Evolutionary conservation across 2,329 filamentous ascomycete species (phyloP).

Genomic region (Fusarium duplospermum): DNA sequence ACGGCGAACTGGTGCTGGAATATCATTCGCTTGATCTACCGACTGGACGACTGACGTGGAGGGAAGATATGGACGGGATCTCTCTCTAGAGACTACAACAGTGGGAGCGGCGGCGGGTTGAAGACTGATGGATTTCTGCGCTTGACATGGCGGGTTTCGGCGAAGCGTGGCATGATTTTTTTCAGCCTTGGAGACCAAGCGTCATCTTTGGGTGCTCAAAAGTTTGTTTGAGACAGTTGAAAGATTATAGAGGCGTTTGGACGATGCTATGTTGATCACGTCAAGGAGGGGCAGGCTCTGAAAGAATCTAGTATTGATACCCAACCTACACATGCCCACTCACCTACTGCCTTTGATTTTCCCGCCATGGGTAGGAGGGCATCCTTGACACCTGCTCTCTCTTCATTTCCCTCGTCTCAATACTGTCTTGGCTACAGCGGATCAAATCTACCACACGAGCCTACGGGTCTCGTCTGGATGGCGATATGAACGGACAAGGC

Average conservation of each 20-base stretch:
- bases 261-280: slow-evolving; percentile 32
- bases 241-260: slow-evolving; percentile 32
- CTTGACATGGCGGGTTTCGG: neutral
- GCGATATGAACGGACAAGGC: slow-evolving; percentile 49
- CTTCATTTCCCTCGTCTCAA: neutral
- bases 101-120: neutral
- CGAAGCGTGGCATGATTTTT: slow-evolving; percentile 15
- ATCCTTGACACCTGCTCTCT: neutral
- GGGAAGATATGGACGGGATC: neutral
- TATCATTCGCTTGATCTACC: slow-evolving; percentile 60
- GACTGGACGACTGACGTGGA: slow-evolving; percentile 44
- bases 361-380: neutral
- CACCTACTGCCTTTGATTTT: slow-evolving; percentile 29
- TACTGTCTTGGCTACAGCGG: neutral
- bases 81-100: neutral
- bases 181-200: slow-evolving; percentile 14
- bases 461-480: slow-evolving; percentile 52
- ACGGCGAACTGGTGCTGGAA: slow-evolving; percentile 68
- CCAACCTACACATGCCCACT: neutral
- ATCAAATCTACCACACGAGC: slow-evolving; percentile 1
- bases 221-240: slow-evolving; percentile 3
- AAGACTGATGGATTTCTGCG: neutral
- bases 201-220: slow-evolving; percentile 1
- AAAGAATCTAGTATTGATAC: slow-evolving; percentile 36
- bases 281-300: slow-evolving; percentile 12